phyloP scores from a whole-genome alignment of 371 early-diverging fungal genomes.

The Mucor lusitanicus region DNA sequence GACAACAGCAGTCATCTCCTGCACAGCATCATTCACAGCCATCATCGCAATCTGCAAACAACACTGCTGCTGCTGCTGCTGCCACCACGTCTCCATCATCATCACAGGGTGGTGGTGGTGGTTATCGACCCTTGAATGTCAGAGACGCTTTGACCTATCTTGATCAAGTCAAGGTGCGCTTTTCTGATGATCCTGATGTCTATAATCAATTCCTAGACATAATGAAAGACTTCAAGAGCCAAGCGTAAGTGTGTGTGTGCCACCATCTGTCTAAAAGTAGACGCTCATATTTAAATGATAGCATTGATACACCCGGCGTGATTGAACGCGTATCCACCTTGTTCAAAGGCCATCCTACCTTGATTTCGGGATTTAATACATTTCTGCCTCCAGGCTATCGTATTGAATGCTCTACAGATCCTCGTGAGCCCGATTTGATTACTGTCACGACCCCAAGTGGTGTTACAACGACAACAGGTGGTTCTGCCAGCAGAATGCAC shows the following conservation, averaged over 20 bases:
- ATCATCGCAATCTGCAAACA: background rate
- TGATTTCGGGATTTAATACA: constrained; percentile 99
- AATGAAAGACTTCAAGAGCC: constrained; percentile 99
- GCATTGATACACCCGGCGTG: constrained; percentile 81
- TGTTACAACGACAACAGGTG: constrained; percentile 6
- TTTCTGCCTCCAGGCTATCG: constrained; percentile 98
- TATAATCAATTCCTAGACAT: constrained; percentile 98
- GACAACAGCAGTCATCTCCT: constrained; percentile 8
- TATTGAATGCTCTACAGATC: constrained; percentile 85
- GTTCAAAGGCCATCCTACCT: constrained; percentile 90
- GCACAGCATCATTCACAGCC: background rate
- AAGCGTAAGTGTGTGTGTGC: constrained; percentile 69
- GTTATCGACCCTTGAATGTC: constrained; percentile 61
- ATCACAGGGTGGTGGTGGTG: constrained; percentile 15
- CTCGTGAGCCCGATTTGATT: constrained; percentile 70
- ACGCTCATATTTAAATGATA: no score
- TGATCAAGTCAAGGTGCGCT: constrained; percentile 96
- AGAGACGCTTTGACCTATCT: constrained; percentile 97
- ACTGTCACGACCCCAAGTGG: constrained; percentile 89
- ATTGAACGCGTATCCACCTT: constrained; percentile 95
- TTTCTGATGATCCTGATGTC: constrained; percentile 90
- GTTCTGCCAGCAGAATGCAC: background rate
- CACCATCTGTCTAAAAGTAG: no score
- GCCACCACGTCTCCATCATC: constrained; percentile 9
- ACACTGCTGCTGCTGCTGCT: background rate